Base-by-base conservation (phyloP, 2,329 filamentous ascomycete genomes). In the Aspergillus pseudoglaucus region DNA sequence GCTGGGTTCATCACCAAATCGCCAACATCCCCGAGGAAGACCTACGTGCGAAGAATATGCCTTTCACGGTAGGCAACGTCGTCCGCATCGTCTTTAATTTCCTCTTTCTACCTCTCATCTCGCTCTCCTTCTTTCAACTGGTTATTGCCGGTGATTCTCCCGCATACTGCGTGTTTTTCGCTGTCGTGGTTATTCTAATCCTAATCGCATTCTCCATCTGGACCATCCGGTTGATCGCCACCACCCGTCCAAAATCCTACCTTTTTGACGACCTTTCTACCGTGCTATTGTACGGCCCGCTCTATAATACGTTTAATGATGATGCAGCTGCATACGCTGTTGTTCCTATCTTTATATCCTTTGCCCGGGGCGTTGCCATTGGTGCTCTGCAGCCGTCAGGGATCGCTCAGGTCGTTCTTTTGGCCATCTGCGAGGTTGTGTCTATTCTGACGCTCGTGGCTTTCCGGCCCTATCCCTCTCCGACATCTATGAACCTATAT, bases 271-370 rank as follows among this genome's bases (percentile, higher is more conserved):
- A 97, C 61, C 76, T 98, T 43, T 83, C 89, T 6, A 96, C 89
- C 0, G 83, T 97, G 7, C 76, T 98, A 2, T 78, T 89, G 1
- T 97, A 95, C 59, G 93, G 93, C 0, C 89, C 93, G 4, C 75
- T 98, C 6, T 98, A 98, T 70, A 98, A 98, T 70, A 98, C 93
- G 0, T 97, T 95, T 66, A 93, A 88, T 20, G 93, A 98, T 65
- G 87, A 91, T 64, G 89, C 90, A 0, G 88, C 91, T 6, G 84
- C 88, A 0, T 98, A 95, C 67, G 90, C 91, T 6, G 77, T 95
- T 38, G 83, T 96, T 17, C 90, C 91, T 1, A 82, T 95, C 14
- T 74, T 94, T 30, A 75, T 97, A 50, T 95, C 87, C 4, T 83
- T 95, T 62, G 74, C 95, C 49, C 85, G 91, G 30, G 91, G 90